These are phyloP conservation scores for Leishmania guyanensis DNA, from an alignment of 208 protist species.

Conservation along the genomic window DNA sequence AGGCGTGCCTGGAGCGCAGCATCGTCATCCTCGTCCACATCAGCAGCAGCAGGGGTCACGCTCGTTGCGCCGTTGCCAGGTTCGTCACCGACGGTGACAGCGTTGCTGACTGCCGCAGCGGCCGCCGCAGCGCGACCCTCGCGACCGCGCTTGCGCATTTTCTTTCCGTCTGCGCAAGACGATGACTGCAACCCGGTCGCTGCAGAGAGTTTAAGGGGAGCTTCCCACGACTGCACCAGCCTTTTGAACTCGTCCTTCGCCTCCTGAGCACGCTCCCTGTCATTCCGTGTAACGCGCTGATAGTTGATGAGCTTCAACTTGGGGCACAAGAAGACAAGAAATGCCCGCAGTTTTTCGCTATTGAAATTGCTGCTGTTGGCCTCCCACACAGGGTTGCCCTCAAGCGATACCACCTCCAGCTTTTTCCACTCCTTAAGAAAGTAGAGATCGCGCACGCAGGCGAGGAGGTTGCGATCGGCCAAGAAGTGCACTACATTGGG, in stretches of 20 bases:
- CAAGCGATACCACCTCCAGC: constrained; percentile 73
- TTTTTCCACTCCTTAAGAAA: constrained; percentile 78
- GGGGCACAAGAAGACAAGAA: constrained; percentile 83
- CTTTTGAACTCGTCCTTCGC: constrained; percentile 48
- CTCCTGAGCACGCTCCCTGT: constrained; percentile 35
- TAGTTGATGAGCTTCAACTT: constrained; percentile 86
- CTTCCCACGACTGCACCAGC: constrained; percentile 39
- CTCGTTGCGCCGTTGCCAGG: background rate
- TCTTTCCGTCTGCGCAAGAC: constrained; percentile 35
- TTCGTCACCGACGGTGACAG: background rate
- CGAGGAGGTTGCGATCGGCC: constrained; percentile 76
- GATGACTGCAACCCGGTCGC: background rate
- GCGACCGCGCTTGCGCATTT: constrained; percentile 76
- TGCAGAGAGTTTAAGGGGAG: background rate
- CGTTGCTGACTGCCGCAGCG: constrained; percentile 11
- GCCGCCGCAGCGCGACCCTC: constrained; percentile 52
- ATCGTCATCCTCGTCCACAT: constrained; percentile 20
- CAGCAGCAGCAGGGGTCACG: background rate
- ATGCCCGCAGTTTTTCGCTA: constrained; percentile 62
- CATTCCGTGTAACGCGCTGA: constrained; percentile 67
- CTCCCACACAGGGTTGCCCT: constrained; percentile 69
- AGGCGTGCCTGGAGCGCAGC: constrained; percentile 52
- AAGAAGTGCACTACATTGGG: constrained; percentile 77
- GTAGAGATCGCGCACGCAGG: constrained; percentile 49
- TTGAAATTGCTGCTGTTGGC: constrained; percentile 45